Base-by-base conservation (phyloP, 371 early-diverging fungal genomes). In the Coelomomyces lativittatus region DNA sequence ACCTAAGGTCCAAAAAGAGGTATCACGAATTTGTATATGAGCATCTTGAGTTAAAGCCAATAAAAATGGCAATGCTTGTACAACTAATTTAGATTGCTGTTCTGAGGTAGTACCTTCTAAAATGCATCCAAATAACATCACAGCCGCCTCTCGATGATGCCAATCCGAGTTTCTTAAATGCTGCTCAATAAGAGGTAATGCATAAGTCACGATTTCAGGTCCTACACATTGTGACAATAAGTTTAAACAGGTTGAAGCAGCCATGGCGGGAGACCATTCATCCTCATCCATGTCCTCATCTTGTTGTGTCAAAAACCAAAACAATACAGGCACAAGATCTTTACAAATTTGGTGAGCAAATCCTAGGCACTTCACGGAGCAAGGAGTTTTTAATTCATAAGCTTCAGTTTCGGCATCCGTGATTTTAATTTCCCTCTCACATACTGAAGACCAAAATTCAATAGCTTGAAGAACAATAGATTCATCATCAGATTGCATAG, bases 391-490 rank as follows among this genome's bases (percentile, higher is more conserved):
- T 41, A 46, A 9, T n/a, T 34, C 34, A 32, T 34, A 33, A 48
- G 45, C 39, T 15, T 41, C 70, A 29, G 81, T 76, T 3, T 56
- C 56, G 31, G 59, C 64, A 17, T 78, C 70, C 10, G 64, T 54
- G 28, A 66, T 65, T 38, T 82, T 81, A 39, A 83, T 74, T 62
- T 96, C 97, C 50, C 81, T 85, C 52, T 96, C 97, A 58, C 89
- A 90, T 17, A 96, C 83, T 19, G 93, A 90, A 15, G 91, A 88
- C 97, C 97, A 96, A 59, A 96, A 96, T 68, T 96, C 97, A 47
- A 96, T 81, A 34, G 95, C 92, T 60, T 96, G 95, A 48, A 89
- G 62, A 5, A 83, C 89, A 32, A 96, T 85, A 19, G 78, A 78
- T 34, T 85, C 82, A 41, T 84, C 79, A 44, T 78, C 79, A 48